Percentiles rank a stretch among this genome's conserved stretches.
These are phyloP conservation scores for Penicillium steckii DNA, from an alignment of 495 filamentous ascomycete genomes.

Conservation along the genomic window DNA sequence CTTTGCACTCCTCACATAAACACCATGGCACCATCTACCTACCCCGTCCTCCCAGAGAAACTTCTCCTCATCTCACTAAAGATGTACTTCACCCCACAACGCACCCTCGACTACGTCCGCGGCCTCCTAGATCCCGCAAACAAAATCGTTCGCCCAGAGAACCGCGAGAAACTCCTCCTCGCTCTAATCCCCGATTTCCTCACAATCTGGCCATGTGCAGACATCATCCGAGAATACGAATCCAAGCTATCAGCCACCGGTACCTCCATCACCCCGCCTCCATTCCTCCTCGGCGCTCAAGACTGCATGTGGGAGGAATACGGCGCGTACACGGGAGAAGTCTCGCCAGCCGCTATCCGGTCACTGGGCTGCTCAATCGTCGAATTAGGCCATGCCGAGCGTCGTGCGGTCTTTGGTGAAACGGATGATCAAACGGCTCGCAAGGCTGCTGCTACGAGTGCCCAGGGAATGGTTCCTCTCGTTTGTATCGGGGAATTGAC, in stretches of 20 bases:
- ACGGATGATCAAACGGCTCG: conserved; percentile 59
- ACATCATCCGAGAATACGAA: conserved; percentile 46
- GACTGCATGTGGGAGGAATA: conserved; percentile 60
- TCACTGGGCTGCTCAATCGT: conserved; percentile 68
- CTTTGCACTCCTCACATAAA: conserved; percentile 2
- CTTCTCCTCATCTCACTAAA: conserved; percentile 79
- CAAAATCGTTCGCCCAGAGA: conserved; percentile 38
- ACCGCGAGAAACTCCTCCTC: conserved; percentile 75
- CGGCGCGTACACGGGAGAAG: conserved; percentile 76
- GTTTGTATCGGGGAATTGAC: conserved; percentile 75
- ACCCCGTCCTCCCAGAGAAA: conserved; percentile 55
- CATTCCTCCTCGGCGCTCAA: conserved; percentile 70
- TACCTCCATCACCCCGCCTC: conserved; percentile 22
- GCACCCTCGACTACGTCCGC: conserved; percentile 61
- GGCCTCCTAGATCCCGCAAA: conserved; percentile 50
- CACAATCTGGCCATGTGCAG: conserved; percentile 55
- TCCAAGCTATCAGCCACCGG: conserved; percentile 24
- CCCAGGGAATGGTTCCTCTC: conserved; percentile 71
- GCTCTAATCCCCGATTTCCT: conserved; percentile 81
- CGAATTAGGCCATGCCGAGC: conserved; percentile 79
- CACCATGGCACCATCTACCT: conserved; percentile 27
- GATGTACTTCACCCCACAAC: conserved; percentile 74
- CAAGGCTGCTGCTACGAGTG: conserved; percentile 65
- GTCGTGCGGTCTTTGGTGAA: conserved; percentile 66
- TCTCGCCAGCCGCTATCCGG: conserved; percentile 63